phyloP scores from a whole-genome alignment of 2,329 filamentous ascomycete species.

The Fusarium beomiforme region DNA sequence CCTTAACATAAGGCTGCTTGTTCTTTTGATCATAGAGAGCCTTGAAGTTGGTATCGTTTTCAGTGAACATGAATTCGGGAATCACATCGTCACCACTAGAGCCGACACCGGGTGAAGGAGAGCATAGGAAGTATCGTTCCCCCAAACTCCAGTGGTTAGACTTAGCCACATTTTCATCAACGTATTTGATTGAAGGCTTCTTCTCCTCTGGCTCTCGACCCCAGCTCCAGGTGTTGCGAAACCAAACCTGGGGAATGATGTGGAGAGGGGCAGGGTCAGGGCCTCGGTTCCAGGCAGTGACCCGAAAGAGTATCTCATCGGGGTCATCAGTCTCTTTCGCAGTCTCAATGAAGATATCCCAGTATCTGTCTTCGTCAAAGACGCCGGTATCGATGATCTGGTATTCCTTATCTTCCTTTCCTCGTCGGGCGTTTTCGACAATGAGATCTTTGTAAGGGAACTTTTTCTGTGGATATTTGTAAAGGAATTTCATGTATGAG shows the following conservation, averaged over 20 bases:
- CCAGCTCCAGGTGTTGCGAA: conserved; percentile 98
- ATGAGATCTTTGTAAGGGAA: conserved; percentile 94
- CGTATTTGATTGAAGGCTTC: conserved; percentile 80
- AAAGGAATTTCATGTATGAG: conserved; percentile 98
- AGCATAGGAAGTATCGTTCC: conserved; percentile 83
- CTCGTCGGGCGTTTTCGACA: conserved; percentile 81
- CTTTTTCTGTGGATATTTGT: conserved; percentile 92
- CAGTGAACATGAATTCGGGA: conserved; percentile 88
- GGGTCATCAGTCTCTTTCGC: conserved; percentile 93
- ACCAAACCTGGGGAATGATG: conserved; percentile 95
- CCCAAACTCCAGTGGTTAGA: conserved; percentile 85
- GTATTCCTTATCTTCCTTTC: conserved; percentile 84
- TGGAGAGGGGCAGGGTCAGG: conserved; percentile 90
- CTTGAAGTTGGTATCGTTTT: conserved; percentile 92
- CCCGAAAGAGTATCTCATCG: conserved; percentile 90
- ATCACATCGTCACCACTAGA: conserved; percentile 82
- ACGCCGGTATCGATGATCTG: conserved; percentile 89
- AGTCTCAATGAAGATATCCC: conserved; percentile 97
- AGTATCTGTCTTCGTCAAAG: conserved; percentile 91
- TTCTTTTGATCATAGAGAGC: conserved; percentile 82
- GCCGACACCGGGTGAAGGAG: conserved; percentile 88
- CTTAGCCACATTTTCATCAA: conserved; percentile 74
- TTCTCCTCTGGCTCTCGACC: conserved; percentile 78
- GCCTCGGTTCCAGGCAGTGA: conserved; percentile 96
- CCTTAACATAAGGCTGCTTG: conserved; percentile 86